Evolutionary conservation across 257 asterid genomes (phyloP).

Genomic region (Lithospermum erythrorhizon): DNA sequence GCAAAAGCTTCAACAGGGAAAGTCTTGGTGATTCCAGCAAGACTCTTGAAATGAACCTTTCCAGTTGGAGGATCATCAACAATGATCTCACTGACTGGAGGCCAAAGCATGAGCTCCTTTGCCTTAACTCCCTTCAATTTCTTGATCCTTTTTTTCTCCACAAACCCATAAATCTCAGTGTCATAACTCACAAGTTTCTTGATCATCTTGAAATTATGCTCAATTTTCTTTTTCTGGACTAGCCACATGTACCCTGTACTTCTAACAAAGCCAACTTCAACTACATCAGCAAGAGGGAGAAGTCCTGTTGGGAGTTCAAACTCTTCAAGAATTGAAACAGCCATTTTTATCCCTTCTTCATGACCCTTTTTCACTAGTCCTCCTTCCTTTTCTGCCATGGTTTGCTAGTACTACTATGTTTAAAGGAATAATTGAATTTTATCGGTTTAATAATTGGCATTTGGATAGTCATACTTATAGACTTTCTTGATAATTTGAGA

Average conservation of each 20-base stretch:
- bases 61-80: constrained; percentile 42
- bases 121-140: constrained; percentile 70
- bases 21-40: constrained; percentile 67
- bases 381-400: constrained; percentile 69
- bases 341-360: constrained; percentile 47
- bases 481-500: constrained; percentile 2
- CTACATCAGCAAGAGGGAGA: constrained; percentile 53
- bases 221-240: constrained; percentile 46
- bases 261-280: constrained; percentile 60
- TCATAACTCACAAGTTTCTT: constrained; percentile 54
- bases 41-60: constrained; percentile 67
- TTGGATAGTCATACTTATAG: constrained; percentile 20
- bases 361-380: constrained; percentile 41
- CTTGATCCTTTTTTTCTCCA: constrained; percentile 58
- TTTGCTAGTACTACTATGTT: neutral
- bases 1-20: constrained; percentile 66
- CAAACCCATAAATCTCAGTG: constrained; percentile 28
- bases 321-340: constrained; percentile 46
- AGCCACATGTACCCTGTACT: constrained; percentile 68
- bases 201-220: constrained; percentile 52
- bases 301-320: constrained; percentile 62
- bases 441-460: neutral
- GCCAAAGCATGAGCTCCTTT: constrained; percentile 64
- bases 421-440: neutral
- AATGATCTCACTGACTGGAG: constrained; percentile 49